A percentile compares a stretch with the other conserved stretches of the same genome.
phyloP scores from a whole-genome alignment of 2,329 filamentous ascomycete genomes.

The Botrytis byssoidea region DNA sequence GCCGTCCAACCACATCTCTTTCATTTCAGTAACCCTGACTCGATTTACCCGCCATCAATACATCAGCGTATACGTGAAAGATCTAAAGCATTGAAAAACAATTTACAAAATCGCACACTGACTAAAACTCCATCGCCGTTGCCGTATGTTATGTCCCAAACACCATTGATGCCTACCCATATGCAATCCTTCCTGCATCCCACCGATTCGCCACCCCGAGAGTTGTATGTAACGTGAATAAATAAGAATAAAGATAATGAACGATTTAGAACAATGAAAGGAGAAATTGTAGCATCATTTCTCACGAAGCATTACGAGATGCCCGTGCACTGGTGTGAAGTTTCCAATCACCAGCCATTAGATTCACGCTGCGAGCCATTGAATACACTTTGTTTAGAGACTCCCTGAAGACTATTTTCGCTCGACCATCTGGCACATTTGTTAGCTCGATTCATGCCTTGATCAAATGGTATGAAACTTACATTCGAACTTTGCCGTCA shows the following conservation, averaged over 20 bases:
- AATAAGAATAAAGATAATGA: not conserved
- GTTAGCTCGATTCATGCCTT: conserved; percentile 2
- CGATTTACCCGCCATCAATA: not conserved
- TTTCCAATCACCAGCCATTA: conserved; percentile 29
- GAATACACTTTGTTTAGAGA: conserved; percentile 19
- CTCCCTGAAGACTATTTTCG: conserved; percentile 21
- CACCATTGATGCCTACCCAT: conserved; percentile 19
- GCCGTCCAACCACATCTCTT: not conserved
- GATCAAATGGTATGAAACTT: conserved; percentile 43
- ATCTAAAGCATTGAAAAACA: not conserved
- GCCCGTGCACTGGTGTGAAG: not conserved
- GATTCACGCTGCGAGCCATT: conserved; percentile 25
- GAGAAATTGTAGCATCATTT: conserved; percentile 1
- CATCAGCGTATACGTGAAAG: conserved; percentile 11
- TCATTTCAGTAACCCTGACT: not conserved
- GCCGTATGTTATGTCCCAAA: conserved; percentile 11
- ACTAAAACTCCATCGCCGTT: conserved; percentile 8
- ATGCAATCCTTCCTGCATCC: conserved; percentile 18
- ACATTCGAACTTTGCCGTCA: conserved; percentile 83
- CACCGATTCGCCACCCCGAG: conserved; percentile 22
- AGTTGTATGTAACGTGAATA: conserved; percentile 16
- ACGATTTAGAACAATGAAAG: conserved; percentile 19
- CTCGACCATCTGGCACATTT: conserved; percentile 32
- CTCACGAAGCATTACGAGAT: conserved; percentile 13
- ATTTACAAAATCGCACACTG: not conserved